Evolutionary conservation across 2,329 filamentous ascomycete species (phyloP), one percentile per base, ranked within the genome.

Genomic region (Didymella lethalis): DNA sequence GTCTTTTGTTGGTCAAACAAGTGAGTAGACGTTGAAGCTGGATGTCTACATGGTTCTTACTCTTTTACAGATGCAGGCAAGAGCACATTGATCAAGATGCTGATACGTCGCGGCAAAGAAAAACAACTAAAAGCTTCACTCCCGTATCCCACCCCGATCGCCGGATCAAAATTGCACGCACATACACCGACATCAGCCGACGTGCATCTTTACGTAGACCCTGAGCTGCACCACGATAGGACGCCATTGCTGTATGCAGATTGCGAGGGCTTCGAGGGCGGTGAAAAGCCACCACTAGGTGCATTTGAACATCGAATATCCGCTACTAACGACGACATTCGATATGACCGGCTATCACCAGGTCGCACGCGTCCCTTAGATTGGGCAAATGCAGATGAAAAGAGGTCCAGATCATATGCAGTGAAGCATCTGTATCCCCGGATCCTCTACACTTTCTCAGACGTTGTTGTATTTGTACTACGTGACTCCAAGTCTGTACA

Each of bases 191-290:
- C 38, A 12, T 31, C 38, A 2, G 38, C 26, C n/a, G 38, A 43
- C n/a, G 38, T 50, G 2, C 28, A 43, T 11, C n/a, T 50, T 2
- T 43, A 50, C 20, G 20, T 28, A n/a, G 53, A 38, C 18, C 53
- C 46, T 16, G 7, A 8, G 14, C 14, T 18, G 49, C 38, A 10
- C 40, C 26, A 73, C 11, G 71, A 73, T 12, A 34, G 32, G 4
- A 65, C 74, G 6, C 82, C 82, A 0, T 75, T 84, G 25, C 73
- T 85, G 5, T 80, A 80, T 52, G 81, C 83, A 18, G 83, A 85
- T 61, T 84, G 82, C 56, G 83, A 85, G 71, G 83, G 83, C 0
- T 76, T 84, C 6, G 78, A 81, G 23, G 82, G 82, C 31, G 83
- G 83, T 10, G 82, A 83, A 60, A 73, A 70, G 16, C 66, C 69